Conservation (phyloP, 306 rosid genomes). For the Sicyos edulis region DNA sequence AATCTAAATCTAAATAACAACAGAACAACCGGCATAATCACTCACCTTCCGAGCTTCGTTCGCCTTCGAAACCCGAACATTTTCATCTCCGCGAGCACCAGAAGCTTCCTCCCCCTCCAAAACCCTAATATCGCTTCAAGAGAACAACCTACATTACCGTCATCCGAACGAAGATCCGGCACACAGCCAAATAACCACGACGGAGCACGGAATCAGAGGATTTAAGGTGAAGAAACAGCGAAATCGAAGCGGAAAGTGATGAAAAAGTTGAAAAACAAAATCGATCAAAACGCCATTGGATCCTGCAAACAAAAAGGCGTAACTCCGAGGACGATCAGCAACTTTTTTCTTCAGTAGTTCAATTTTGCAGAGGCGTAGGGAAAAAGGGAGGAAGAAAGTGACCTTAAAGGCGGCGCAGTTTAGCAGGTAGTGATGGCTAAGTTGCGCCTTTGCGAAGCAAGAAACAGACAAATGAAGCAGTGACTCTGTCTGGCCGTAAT, state of each 20-base stretch:
- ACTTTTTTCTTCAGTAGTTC: neutral
- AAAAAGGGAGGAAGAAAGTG: neutral
- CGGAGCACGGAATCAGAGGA: constrained; percentile 16
- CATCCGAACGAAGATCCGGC: neutral
- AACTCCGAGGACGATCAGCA: constrained; percentile 14
- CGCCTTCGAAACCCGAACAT: constrained; percentile 92
- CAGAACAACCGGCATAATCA: neutral
- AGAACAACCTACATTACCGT: constrained; percentile 29
- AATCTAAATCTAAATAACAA: neutral
- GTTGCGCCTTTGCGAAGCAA: neutral
- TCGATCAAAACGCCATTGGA: neutral
- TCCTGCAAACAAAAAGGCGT: neutral
- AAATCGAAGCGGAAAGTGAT: neutral
- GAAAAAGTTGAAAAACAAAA: neutral
- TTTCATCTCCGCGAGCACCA: constrained; percentile 21
- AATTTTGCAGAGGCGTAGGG: neutral
- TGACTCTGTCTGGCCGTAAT: neutral
- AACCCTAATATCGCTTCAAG: constrained; percentile 22
- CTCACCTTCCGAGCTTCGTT: constrained; percentile 67
- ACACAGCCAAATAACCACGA: neutral
- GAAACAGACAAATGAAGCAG: neutral
- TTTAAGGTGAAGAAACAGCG: neutral
- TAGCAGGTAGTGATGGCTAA: constrained; percentile 7
- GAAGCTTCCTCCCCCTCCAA: constrained; percentile 11
- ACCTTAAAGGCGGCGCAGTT: constrained; percentile 24